These are phyloP conservation scores for Aspergillus hortae DNA, from an alignment of 2,329 filamentous ascomycete genomes.

Conservation along the genomic window DNA sequence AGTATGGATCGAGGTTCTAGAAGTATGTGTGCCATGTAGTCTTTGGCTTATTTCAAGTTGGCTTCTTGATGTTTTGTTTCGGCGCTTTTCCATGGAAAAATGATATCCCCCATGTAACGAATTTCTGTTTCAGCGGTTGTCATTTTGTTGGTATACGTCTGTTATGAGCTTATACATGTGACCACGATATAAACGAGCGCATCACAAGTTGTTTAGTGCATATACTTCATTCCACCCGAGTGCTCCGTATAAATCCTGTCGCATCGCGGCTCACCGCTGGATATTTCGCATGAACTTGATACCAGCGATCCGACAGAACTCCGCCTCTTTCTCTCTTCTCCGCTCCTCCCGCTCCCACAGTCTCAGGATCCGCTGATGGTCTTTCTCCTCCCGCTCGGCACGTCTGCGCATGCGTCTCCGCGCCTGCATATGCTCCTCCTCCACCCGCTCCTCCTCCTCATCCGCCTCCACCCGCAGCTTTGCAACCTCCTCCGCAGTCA, in stretches of 20 bases:
- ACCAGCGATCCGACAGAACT: conserved; percentile 28
- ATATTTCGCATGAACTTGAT: conserved; percentile 21
- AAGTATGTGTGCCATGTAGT: too few relatives aligned
- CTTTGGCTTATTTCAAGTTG: conserved; percentile 1
- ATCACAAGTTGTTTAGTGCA: not conserved
- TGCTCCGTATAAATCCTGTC: not conserved
- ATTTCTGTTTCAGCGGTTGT: too few relatives aligned
- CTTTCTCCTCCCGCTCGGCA: conserved; percentile 33
- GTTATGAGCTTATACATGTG: too few relatives aligned
- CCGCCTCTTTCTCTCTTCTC: conserved; percentile 33
- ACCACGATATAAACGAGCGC: too few relatives aligned
- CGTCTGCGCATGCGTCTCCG: conserved; percentile 23
- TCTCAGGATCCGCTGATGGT: conserved; percentile 31
- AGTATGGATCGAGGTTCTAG: conserved; percentile 2
- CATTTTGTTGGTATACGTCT: too few relatives aligned
- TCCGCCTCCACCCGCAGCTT: conserved; percentile 41
- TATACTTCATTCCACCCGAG: not conserved
- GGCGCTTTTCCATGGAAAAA: not conserved
- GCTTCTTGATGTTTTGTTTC: conserved; percentile 1
- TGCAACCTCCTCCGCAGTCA: conserved; percentile 44
- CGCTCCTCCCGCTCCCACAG: conserved; percentile 41
- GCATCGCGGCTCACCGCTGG: conserved; percentile 2
- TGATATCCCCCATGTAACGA: conserved; percentile 1
- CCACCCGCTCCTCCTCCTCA: conserved; percentile 35
- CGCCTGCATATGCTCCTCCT: conserved; percentile 34